phyloP scores from a whole-genome alignment of 2,329 filamentous ascomycete species.

The Rutstroemia sp. region DNA sequence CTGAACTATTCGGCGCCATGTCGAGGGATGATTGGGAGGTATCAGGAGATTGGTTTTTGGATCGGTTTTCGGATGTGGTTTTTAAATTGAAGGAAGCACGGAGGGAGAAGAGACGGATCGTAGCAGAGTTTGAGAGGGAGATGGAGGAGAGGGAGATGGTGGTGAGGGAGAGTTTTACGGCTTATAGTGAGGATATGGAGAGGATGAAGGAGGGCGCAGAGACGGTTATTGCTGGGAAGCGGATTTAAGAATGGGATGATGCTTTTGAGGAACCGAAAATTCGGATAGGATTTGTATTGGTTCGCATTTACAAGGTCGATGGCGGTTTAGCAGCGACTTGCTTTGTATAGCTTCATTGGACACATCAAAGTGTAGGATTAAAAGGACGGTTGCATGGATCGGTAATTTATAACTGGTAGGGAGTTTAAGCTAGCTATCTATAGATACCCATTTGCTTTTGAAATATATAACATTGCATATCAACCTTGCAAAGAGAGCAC shows the following conservation, averaged over 20 bases:
- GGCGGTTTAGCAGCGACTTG: no score
- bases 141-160: constrained; percentile 22
- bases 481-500: background rate
- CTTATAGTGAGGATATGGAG: constrained; percentile 19
- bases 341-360: no score
- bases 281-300: no score
- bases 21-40: constrained; percentile 27
- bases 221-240: constrained; percentile 9
- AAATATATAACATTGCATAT: background rate
- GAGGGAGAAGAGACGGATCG: constrained; percentile 20
- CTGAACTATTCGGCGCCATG: constrained; percentile 19
- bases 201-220: constrained; percentile 24
- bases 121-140: constrained; percentile 21
- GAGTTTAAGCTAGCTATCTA: constrained; percentile 4
- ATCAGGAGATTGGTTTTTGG: constrained; percentile 27
- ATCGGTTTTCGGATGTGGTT: constrained; percentile 20
- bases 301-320: background rate
- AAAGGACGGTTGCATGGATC: background rate
- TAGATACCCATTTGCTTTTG: constrained; percentile 13
- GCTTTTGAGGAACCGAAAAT: no score
- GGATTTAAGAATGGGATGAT: background rate
- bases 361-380: background rate
- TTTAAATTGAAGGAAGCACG: constrained; percentile 19
- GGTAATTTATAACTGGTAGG: background rate
- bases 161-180: constrained; percentile 19